phyloP scores from a whole-genome alignment of 2,329 filamentous ascomycete genomes.

The Ceratocystis albifundus region DNA sequence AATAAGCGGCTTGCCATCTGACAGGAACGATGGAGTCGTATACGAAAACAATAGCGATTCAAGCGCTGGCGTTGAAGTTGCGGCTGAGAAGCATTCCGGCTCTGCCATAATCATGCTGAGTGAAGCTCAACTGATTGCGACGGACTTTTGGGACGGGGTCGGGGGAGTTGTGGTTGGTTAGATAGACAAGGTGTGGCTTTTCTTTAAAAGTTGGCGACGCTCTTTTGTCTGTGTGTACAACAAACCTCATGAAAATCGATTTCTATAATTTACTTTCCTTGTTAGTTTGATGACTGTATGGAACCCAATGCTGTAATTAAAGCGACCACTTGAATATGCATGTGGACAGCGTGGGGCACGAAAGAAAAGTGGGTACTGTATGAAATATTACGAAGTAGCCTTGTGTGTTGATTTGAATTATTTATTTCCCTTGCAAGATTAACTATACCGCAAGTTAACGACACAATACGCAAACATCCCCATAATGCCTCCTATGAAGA shows the following conservation, averaged over 20 bases:
- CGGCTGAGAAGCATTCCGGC: not conserved
- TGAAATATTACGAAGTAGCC: too few relatives aligned
- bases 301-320: too few relatives aligned
- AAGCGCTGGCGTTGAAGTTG: not conserved
- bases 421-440: too few relatives aligned
- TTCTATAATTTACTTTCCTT: constrained; percentile 14
- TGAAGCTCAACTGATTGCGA: not conserved
- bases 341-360: too few relatives aligned
- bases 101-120: not conserved
- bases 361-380: too few relatives aligned
- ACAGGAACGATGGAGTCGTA: not conserved
- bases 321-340: too few relatives aligned
- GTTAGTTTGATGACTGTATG: not conserved
- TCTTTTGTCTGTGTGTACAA: constrained; percentile 22
- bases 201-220: constrained; percentile 10
- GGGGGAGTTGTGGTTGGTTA: constrained; percentile 16
- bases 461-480: not conserved
- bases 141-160: constrained; percentile 3
- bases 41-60: not conserved
- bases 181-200: constrained; percentile 13
- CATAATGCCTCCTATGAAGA: not conserved
- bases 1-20: constrained; percentile 41
- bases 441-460: too few relatives aligned
- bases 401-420: too few relatives aligned
- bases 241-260: constrained; percentile 21